These are phyloP conservation scores for Pulveroboletus sp. DNA, from an alignment of 768 basidiomycete species.

Conservation along the genomic window DNA sequence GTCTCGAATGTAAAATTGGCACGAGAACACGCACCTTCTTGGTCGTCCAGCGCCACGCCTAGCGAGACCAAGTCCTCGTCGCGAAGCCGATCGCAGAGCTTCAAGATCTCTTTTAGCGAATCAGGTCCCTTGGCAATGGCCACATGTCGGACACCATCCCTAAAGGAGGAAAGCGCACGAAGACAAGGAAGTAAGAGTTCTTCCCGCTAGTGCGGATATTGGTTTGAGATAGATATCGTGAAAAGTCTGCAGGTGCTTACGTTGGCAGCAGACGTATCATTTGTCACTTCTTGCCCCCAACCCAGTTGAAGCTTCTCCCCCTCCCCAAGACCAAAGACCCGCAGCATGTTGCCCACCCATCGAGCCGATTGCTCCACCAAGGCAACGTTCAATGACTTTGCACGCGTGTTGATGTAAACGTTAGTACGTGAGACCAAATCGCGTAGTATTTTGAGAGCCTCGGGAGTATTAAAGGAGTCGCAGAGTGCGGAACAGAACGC, in stretches of 20 bases:
- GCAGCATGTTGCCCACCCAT: slow-evolving; percentile 72
- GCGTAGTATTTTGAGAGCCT: slow-evolving; percentile 67
- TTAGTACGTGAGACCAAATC: slow-evolving; percentile 84
- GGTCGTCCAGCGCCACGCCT: slow-evolving; percentile 94
- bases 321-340: slow-evolving; percentile 76
- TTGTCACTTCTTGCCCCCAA: slow-evolving; percentile 69
- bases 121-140: slow-evolving; percentile 69
- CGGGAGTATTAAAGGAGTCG: slow-evolving; percentile 96
- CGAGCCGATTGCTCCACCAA: slow-evolving; percentile 60
- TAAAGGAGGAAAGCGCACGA: slow-evolving; percentile 78
- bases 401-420: slow-evolving; percentile 74
- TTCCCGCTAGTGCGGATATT: slow-evolving; percentile 56
- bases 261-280: slow-evolving; percentile 33
- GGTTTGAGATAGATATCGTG: not conserved
- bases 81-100: slow-evolving; percentile 83
- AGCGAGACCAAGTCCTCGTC: slow-evolving; percentile 89
- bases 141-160: slow-evolving; percentile 79
- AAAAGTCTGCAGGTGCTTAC: slow-evolving; percentile 35
- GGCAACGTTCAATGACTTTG: slow-evolving; percentile 53
- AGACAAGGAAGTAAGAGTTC: slow-evolving; percentile 87
- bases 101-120: slow-evolving; percentile 74
- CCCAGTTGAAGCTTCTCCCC: slow-evolving; percentile 66
- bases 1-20: not conserved
- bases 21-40: slow-evolving; percentile 60
- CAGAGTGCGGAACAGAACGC: slow-evolving; percentile 83